Evolutionary conservation across 495 filamentous ascomycete species (phyloP), one percentile per base, ranked within the genome.

Genomic region (Darksidea phi): DNA sequence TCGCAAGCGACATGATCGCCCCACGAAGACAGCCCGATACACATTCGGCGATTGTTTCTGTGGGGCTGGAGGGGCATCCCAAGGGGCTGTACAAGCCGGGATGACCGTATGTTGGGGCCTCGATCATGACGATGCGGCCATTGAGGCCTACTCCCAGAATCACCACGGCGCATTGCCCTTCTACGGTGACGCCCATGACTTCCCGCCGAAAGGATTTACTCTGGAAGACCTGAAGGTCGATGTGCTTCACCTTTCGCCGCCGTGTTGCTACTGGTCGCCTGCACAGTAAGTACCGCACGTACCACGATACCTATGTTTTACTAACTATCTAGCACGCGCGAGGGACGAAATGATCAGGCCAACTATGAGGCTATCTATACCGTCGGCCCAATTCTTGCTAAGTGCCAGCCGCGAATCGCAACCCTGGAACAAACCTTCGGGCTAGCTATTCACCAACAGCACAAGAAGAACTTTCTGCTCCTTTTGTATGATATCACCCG

Each of bases 341-440:
- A 23, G 1, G 68, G 63, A 15, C n/a, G 84, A 0, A 75, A 78
- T 10, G 78, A 89, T 37, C 91, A 95, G 23, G 65, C 49, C 48
- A 90, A 92, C 1, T 76, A 72, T 11, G 69, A 68, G 0, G 82
- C 86, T 0, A 73, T 93, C 0, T 91, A 87, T 64, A 83, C 84
- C 0, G 82, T 87, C 5, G 70, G 70, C 0, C 70, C 81, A 10
- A 71, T 94, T 0, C 71, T 96, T 0, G 67, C 78, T 17, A 81
- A 79, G 21, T 67, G 78, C 0, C 84, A 78, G 3, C 90, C 93
- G 0, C 78, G 91, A 0, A 59, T 95, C 0, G 82, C 89, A 1
- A 98, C 91, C 0, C 74, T 97, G 11, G 94, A 98, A 63, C 88
- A 97, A 61, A 95, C 93, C 0, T 84, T 81, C 46, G 91, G 0